A percentile compares a stretch with the other conserved stretches of the same genome.
Conservation (phyloP, 768 basidiomycete genomes). For the Obba rivulosa region DNA sequence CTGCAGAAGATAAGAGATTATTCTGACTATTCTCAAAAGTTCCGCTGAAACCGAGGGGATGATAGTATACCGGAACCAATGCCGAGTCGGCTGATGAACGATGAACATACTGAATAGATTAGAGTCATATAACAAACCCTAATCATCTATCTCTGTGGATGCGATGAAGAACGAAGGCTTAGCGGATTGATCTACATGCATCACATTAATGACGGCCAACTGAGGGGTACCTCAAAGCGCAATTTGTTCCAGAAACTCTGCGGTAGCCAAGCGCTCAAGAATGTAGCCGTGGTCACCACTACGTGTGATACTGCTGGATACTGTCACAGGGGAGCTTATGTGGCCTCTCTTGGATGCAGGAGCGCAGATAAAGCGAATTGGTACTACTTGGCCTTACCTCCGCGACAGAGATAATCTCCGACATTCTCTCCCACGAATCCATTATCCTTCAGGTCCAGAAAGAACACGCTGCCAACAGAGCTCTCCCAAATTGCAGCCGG, state of each 20-base stretch:
- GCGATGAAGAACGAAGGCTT: conserved; percentile 11
- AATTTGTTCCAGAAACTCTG: conserved; percentile 31
- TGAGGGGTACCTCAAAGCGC: conserved; percentile 25
- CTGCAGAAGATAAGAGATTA: too few species aligned
- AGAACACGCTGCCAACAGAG: conserved; percentile 5
- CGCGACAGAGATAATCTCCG: conserved; percentile 3
- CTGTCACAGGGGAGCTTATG: conserved; percentile 4
- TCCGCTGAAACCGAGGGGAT: too few species aligned
- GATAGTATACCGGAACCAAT: too few species aligned
- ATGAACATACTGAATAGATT: too few species aligned
- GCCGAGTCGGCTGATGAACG: too few species aligned
- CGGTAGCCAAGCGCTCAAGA: conserved; percentile 23
- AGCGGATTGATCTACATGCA: conserved; percentile 31
- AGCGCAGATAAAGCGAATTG: conserved; percentile 7
- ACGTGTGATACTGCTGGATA: conserved; percentile 38
- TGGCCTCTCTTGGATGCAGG: conserved; percentile 3
- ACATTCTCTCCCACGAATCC: not conserved
- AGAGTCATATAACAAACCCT: too few species aligned
- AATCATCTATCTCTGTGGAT: not conserved
- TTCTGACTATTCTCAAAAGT: too few species aligned
- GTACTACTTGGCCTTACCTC: conserved; percentile 4
- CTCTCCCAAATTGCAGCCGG: conserved; percentile 11
- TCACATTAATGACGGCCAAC: conserved; percentile 29
- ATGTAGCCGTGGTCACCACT: conserved; percentile 31
- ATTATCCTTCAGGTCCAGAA: conserved; percentile 7